Evolutionary conservation across 1,139 yeast species (phyloP).

Genomic region (Scheffersomyces insectosa): DNA sequence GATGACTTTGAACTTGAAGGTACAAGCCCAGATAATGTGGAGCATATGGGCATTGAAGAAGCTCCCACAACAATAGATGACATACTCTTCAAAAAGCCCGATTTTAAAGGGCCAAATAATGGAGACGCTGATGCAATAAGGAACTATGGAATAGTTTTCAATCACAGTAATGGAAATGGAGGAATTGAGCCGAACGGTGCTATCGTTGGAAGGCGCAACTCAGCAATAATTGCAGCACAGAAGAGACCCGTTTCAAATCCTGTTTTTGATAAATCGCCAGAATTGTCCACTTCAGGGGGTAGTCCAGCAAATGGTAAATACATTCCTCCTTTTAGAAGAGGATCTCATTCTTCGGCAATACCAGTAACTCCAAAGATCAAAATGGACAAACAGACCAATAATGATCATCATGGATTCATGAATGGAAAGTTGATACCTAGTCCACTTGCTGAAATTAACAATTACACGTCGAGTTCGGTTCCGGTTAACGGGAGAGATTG

Average conservation of each 20-base stretch:
- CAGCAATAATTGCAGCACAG: constrained; percentile 4
- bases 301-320: constrained; percentile 51
- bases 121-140: constrained; percentile 12
- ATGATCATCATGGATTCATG: constrained; percentile 7
- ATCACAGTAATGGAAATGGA: constrained; percentile 1
- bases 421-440: constrained; percentile 5
- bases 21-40: neutral
- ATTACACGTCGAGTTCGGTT: constrained; percentile 36
- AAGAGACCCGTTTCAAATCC: constrained; percentile 13
- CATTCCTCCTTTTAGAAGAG: constrained; percentile 70
- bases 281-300: constrained; percentile 24
- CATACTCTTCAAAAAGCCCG: constrained; percentile 14
- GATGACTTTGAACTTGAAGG: constrained; percentile 35
- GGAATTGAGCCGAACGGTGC: neutral
- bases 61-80: constrained; percentile 2
- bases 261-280: constrained; percentile 1
- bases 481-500: constrained; percentile 44
- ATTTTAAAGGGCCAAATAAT: constrained; percentile 9
- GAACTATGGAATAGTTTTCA: neutral
- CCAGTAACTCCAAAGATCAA: neutral
- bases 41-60: neutral
- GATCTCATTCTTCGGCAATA: constrained; percentile 26
- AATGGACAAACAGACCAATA: neutral
- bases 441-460: constrained; percentile 14
- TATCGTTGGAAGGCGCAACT: constrained; percentile 8